phyloP scores from a whole-genome alignment of 2,329 filamentous ascomycete species.

The Pseudogymnoascus sp. region DNA sequence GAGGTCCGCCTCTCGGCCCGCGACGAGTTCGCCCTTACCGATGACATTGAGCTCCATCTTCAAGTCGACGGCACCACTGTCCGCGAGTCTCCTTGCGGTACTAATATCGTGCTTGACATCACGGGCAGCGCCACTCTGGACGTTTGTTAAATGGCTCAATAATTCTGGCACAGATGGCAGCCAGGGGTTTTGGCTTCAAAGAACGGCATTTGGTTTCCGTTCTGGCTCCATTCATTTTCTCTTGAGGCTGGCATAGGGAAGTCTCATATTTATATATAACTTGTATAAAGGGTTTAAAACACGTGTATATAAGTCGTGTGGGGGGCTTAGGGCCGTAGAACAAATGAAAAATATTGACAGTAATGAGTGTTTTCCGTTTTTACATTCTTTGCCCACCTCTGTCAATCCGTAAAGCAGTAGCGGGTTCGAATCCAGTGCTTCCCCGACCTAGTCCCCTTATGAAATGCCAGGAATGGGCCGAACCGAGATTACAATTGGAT shows the following conservation, averaged over 20 bases:
- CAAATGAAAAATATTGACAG: background rate
- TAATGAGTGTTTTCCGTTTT: background rate
- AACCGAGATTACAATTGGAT: too few relatives aligned
- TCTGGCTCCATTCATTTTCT: background rate
- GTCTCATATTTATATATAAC: background rate
- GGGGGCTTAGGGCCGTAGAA: background rate
- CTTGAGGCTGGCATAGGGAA: background rate
- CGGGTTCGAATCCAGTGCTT: too few relatives aligned
- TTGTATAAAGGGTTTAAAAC: background rate
- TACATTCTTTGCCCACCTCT: too few relatives aligned
- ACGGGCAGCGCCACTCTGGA: slow-evolving; percentile 37
- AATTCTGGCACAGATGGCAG: background rate
- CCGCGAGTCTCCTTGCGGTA: slow-evolving; percentile 46
- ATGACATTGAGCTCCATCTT: slow-evolving; percentile 43
- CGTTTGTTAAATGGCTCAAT: slow-evolving; percentile 31
- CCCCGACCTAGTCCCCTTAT: too few relatives aligned
- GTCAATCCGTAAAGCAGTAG: too few relatives aligned
- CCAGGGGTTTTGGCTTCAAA: background rate
- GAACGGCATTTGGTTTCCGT: background rate
- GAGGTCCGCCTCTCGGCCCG: slow-evolving; percentile 48
- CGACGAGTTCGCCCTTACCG: slow-evolving; percentile 46
- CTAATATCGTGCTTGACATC: slow-evolving; percentile 44
- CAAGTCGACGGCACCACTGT: slow-evolving; percentile 44
- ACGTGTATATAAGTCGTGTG: background rate
- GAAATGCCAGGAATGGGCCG: too few relatives aligned